Conservation (phyloP, 805 yeast genomes). For the Blastobotrys robertii region DNA sequence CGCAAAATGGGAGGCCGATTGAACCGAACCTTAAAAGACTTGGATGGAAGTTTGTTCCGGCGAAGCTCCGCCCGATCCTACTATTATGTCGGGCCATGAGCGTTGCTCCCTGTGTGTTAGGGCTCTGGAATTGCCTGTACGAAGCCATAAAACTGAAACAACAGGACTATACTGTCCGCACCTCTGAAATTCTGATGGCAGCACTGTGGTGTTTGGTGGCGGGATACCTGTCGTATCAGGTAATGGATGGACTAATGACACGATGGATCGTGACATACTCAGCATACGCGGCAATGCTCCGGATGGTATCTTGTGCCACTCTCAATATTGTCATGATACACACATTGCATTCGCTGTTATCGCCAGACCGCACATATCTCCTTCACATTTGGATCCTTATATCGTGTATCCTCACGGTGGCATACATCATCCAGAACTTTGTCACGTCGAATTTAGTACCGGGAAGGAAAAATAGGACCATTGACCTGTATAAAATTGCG, state of each 20-base stretch:
- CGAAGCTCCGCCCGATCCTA: too few relatives aligned
- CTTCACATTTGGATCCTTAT: conserved; percentile 87
- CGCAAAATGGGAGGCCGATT: too few relatives aligned
- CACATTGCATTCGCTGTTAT: conserved; percentile 54
- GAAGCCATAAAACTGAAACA: conserved; percentile 32
- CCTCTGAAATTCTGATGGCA: conserved; percentile 71
- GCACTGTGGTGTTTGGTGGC: conserved; percentile 92
- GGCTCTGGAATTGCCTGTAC: conserved; percentile 30
- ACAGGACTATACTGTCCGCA: conserved; percentile 37
- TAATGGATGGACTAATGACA: conserved; percentile 80
- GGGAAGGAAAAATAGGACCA: conserved; percentile 48
- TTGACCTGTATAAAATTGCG: conserved; percentile 78
- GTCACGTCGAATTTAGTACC: conserved; percentile 53
- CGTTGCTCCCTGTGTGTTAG: conserved; percentile 53
- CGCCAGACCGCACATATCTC: conserved; percentile 62
- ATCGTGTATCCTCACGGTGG: conserved; percentile 71
- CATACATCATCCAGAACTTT: conserved; percentile 79
- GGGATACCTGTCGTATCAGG: conserved; percentile 72
- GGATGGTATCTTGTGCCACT: conserved; percentile 77
- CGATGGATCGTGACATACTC: conserved; percentile 88
- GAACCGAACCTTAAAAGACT: too few relatives aligned
- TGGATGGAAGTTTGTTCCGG: too few relatives aligned
- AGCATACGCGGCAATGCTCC: conserved; percentile 75
- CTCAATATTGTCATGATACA: conserved; percentile 63
- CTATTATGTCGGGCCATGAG: conserved; percentile 43